These are phyloP conservation scores for Peziza echinospora DNA, from an alignment of 495 filamentous ascomycete genomes.

Conservation along the genomic window DNA sequence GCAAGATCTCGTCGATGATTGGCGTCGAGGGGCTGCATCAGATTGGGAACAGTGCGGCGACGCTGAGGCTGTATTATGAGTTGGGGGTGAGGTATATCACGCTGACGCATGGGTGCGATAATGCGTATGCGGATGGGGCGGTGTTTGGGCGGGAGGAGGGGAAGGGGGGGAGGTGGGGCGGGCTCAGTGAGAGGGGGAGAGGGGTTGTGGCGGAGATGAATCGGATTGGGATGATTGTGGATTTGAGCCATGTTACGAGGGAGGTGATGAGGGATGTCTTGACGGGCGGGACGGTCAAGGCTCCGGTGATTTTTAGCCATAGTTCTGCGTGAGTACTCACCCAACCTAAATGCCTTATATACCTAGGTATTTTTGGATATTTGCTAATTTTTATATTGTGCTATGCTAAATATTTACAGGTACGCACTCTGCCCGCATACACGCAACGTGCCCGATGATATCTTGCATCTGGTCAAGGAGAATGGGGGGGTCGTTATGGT, in stretches of 20 bases:
- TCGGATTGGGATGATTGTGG: slow-evolving; percentile 56
- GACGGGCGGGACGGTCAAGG: slow-evolving; percentile 25
- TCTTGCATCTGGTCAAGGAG: slow-evolving; percentile 39
- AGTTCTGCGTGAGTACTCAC: slow-evolving; percentile 27
- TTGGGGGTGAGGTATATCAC: slow-evolving; percentile 84
- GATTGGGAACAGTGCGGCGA: slow-evolving; percentile 67
- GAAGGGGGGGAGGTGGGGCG: slow-evolving; percentile 35
- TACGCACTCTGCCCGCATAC: slow-evolving; percentile 46
- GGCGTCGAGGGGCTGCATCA: slow-evolving; percentile 89
- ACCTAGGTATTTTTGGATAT: no score
- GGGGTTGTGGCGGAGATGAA: slow-evolving; percentile 57
- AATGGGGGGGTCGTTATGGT: slow-evolving; percentile 49
- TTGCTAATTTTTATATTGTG: no score
- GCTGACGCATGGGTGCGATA: slow-evolving; percentile 85
- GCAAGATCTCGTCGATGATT: slow-evolving; percentile 35
- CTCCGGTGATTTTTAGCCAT: slow-evolving; percentile 56
- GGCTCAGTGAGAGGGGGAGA: slow-evolving; percentile 47
- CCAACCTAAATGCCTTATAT: neutral
- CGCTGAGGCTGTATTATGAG: slow-evolving; percentile 48
- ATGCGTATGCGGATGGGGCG: slow-evolving; percentile 70
- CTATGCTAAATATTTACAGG: no score
- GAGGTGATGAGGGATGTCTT: slow-evolving; percentile 53
- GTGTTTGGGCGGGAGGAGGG: slow-evolving; percentile 25
- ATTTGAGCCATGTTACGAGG: slow-evolving; percentile 44
- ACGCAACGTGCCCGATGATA: slow-evolving; percentile 50